Base-by-base conservation (phyloP, 1,284 basidiomycete species). In the Coniophora puteana region DNA sequence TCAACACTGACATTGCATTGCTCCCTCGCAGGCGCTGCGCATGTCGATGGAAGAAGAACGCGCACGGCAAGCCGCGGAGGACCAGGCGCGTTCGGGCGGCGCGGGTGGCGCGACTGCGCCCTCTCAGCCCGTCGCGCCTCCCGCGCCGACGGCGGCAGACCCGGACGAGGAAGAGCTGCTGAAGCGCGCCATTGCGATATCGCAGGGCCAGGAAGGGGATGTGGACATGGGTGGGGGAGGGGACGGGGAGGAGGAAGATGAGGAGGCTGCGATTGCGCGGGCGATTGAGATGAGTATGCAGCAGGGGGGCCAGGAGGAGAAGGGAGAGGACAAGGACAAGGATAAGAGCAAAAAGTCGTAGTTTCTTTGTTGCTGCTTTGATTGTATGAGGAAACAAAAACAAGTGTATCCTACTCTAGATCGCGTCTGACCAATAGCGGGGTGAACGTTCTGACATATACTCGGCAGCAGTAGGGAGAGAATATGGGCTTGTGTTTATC, bases 11-110 rank as follows among this genome's bases (percentile, higher is more conserved):
- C 24, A 23, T 22, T 31, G 28, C 42, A 21, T 35, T 30, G 12
- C 32, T n/a, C 17, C 37, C 4, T 27, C 23, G 7, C 54, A 96
- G 93, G 95, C 93, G 10, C 75, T 99, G 31, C 89, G 95, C 28
- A 92, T 99, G 85, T 98, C 94, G 0, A 83, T 99, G 75, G 91
- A 97, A 66, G 95, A 99, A 66, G 95, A 94, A 47, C 84, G 89
- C 59, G 93, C 93, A 24, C 81, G 93, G 17, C 89, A 90, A 67
- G 84, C 80, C n/a, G 86, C 80, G 5, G 72, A 63, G 50, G 68
- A 50, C 41, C 61, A 46, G 33, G 51, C 57, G 21, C 58, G 64
- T 14, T 65, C 68, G 23, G 52, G 62, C 5, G 51, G 60, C n/a
- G 65, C 68, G 23, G 52, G 62, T 6, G 51, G 60, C n/a, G 30